phyloP scores from a whole-genome alignment of 306 rosid genomes.

The Dalbergia cochinchinensis region DNA sequence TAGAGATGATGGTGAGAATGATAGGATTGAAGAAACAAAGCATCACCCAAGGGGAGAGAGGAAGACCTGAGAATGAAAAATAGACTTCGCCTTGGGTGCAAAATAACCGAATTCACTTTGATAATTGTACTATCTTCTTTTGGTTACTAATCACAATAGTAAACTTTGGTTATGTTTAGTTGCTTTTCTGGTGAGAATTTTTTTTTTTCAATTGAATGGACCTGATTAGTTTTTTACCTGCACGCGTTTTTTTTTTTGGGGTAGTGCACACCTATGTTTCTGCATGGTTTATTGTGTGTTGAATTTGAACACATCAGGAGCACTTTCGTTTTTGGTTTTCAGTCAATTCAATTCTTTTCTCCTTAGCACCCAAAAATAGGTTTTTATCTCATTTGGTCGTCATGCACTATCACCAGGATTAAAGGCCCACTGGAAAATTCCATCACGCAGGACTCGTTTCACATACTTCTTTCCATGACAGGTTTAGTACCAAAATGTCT shows the following conservation, averaged over 20 bases:
- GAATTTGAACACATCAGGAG: neutral
- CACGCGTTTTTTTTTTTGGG: too few species aligned
- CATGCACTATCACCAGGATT: too few species aligned
- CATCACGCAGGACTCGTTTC: neutral
- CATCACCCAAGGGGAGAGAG: too few species aligned
- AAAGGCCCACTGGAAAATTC: neutral
- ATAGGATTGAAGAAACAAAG: too few species aligned
- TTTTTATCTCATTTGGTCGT: too few species aligned
- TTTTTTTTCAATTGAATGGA: neutral
- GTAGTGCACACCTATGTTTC: too few species aligned
- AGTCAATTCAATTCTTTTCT: neutral
- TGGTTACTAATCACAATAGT: neutral
- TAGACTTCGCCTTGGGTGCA: neutral
- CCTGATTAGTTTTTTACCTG: neutral
- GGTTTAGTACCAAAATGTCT: too few species aligned
- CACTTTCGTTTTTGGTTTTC: neutral
- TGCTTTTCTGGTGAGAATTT: neutral
- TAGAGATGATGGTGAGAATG: too few species aligned
- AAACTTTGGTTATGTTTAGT: neutral
- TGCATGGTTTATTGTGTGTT: neutral
- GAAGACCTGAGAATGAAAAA: too few species aligned
- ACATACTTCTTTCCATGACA: too few species aligned
- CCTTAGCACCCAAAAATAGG: too few species aligned
- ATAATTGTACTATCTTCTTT: neutral
- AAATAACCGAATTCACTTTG: neutral